Conservation (phyloP, 202 grass and related monocot genomes). For the Schoenoplectus tabernaemontani region DNA sequence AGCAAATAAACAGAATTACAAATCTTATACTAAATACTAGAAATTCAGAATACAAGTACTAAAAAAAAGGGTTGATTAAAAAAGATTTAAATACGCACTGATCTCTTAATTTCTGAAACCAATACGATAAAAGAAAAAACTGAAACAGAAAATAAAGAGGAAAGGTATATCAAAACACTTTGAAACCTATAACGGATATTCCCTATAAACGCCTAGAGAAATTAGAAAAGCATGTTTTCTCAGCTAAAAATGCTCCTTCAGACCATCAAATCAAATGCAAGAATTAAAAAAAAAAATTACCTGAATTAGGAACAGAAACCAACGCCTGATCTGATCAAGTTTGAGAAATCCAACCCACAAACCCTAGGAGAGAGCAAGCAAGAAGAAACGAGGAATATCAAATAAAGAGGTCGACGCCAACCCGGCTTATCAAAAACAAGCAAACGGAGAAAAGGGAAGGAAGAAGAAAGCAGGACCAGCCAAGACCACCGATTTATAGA, state of each 20-base stretch:
- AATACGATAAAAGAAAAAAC: background rate
- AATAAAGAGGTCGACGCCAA: background rate
- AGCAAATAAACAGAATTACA: background rate
- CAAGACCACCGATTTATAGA: constrained; percentile 9
- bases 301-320: background rate
- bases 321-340: background rate
- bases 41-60: background rate
- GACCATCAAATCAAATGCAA: background rate
- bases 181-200: too few species aligned
- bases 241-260: background rate
- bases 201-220: too few species aligned
- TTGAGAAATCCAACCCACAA: background rate
- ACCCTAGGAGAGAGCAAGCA: background rate
- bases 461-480: background rate
- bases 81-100: background rate
- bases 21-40: background rate
- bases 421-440: background rate
- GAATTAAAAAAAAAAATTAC: background rate
- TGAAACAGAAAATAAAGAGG: background rate
- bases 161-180: too few species aligned
- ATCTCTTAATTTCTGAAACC: background rate
- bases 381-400: background rate
- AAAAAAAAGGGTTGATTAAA: background rate
- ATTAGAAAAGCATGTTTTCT: background rate
- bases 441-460: constrained; percentile 1